Evolutionary conservation across 1,284 basidiomycete species (phyloP).

Genomic region (Tilletiopsis washingtonensis): DNA sequence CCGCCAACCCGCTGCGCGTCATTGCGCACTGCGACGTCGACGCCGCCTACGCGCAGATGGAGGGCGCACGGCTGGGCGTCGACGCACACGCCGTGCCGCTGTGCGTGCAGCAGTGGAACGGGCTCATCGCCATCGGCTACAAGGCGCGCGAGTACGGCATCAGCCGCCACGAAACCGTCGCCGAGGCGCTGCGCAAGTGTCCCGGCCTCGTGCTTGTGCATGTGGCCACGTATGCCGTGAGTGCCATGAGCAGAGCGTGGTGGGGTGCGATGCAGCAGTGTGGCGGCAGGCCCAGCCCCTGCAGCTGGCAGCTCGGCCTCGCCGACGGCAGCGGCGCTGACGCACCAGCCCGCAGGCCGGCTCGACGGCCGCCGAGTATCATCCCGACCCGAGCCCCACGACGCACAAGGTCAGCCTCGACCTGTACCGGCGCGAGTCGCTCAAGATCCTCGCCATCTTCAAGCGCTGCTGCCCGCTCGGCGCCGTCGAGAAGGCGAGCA

Average conservation of each 20-base stretch:
- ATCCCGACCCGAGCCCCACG: slow-evolving; percentile 64
- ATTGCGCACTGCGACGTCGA: slow-evolving; percentile 74
- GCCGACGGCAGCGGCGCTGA: slow-evolving; percentile 5
- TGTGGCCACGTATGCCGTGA: slow-evolving; percentile 72
- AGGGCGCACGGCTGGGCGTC: slow-evolving; percentile 70
- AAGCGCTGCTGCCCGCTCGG: slow-evolving; percentile 64
- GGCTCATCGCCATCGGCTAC: slow-evolving; percentile 86
- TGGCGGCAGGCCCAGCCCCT: no score
- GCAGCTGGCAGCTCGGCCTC: no score
- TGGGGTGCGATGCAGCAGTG: no score
- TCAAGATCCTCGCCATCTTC: slow-evolving; percentile 79
- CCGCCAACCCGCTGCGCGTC: slow-evolving; percentile 50
- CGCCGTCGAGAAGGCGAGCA: slow-evolving; percentile 57
- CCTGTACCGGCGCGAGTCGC: slow-evolving; percentile 80
- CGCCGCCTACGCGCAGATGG: slow-evolving; percentile 58
- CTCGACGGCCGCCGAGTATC: slow-evolving; percentile 75
- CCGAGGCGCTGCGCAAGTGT: slow-evolving; percentile 66
- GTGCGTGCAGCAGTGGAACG: slow-evolving; percentile 85
- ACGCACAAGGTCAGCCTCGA: slow-evolving; percentile 97
- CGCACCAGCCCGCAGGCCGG: slow-evolving; percentile 62
- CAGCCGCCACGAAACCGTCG: slow-evolving; percentile 53
- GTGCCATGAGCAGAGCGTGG: no score
- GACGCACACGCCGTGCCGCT: slow-evolving; percentile 64
- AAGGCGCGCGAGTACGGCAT: slow-evolving; percentile 84
- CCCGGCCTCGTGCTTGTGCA: slow-evolving; percentile 78